Conservation (phyloP, 2,329 filamentous ascomycete species). For the Stagonosporopsis rhizophila region DNA sequence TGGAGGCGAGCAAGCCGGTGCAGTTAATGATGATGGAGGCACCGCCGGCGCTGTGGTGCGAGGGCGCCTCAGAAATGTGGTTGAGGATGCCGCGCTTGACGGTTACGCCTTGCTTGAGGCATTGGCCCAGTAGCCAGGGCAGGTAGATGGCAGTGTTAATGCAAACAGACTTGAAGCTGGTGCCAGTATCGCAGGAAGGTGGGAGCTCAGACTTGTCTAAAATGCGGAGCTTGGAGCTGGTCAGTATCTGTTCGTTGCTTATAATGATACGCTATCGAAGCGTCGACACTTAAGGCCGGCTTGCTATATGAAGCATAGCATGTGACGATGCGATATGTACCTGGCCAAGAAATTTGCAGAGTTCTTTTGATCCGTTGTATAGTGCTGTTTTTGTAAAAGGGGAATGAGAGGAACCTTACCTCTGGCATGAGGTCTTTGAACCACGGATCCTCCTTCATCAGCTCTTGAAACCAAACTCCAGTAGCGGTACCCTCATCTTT, state of each 20-base stretch:
- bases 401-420: constrained; percentile 49
- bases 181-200: constrained; percentile 72
- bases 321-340: not conserved
- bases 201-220: constrained; percentile 65
- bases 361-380: not conserved
- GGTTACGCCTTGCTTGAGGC: constrained; percentile 73
- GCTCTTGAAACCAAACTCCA: constrained; percentile 69
- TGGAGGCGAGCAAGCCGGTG: constrained; percentile 77
- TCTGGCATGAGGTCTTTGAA: constrained; percentile 75
- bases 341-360: not conserved
- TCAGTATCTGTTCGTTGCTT: constrained; percentile 7
- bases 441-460: constrained; percentile 75
- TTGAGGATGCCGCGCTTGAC: constrained; percentile 55
- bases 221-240: constrained; percentile 62
- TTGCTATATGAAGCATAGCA: not conserved
- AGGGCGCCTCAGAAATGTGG: constrained; percentile 76
- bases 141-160: constrained; percentile 92
- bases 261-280: not conserved
- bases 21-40: constrained; percentile 82
- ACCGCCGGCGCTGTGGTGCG: constrained; percentile 62
- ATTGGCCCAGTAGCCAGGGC: constrained; percentile 83
- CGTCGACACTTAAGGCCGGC: not conserved
- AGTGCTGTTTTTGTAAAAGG: not conserved
- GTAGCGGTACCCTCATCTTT: constrained; percentile 66
- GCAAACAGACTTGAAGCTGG: constrained; percentile 82